Conservation (phyloP, 106 monocot genomes). For the Phalaenopsis equestris region DNA sequence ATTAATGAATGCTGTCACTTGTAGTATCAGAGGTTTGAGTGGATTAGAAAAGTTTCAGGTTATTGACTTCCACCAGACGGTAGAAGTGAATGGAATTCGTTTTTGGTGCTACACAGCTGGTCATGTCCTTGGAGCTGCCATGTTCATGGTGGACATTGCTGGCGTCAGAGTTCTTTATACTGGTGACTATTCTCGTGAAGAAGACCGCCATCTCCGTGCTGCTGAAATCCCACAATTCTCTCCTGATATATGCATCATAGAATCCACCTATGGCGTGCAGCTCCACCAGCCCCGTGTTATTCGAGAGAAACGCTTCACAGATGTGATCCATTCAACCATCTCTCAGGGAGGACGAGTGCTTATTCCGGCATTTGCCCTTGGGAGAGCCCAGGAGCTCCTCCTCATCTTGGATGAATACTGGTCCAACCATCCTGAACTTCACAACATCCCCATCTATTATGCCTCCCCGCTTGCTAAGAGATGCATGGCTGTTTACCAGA, state of each 20-base stretch:
- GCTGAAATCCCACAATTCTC: conserved; percentile 55
- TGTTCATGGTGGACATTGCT: conserved; percentile 99
- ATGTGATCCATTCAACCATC: conserved; percentile 74
- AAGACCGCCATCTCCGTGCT: conserved; percentile 85
- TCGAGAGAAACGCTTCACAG: conserved; percentile 94
- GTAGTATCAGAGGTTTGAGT: conserved; percentile 4
- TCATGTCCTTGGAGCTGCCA: conserved; percentile 95
- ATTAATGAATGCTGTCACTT: background rate
- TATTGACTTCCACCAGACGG: conserved; percentile 96
- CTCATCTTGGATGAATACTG: conserved; percentile 98
- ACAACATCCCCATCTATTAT: conserved; percentile 91
- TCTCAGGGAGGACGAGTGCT: conserved; percentile 83
- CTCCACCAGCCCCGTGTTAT: conserved; percentile 79
- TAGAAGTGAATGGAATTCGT: conserved; percentile 95
- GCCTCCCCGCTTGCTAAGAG: conserved; percentile 92
- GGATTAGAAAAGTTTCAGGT: conserved; percentile 40
- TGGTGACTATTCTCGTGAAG: conserved; percentile 95
- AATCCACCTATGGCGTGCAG: conserved; percentile 94
- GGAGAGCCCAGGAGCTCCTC: conserved; percentile 90
- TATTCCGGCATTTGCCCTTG: conserved; percentile 97
- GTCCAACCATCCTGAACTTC: conserved; percentile 84
- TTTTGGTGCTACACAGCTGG: conserved; percentile 99
- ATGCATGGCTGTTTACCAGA: conserved; percentile 99
- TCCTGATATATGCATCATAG: conserved; percentile 83
- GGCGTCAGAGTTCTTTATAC: conserved; percentile 92